These are phyloP conservation scores for Erodium moschatum DNA, from an alignment of 441 rosid species.

Conservation along the genomic window DNA sequence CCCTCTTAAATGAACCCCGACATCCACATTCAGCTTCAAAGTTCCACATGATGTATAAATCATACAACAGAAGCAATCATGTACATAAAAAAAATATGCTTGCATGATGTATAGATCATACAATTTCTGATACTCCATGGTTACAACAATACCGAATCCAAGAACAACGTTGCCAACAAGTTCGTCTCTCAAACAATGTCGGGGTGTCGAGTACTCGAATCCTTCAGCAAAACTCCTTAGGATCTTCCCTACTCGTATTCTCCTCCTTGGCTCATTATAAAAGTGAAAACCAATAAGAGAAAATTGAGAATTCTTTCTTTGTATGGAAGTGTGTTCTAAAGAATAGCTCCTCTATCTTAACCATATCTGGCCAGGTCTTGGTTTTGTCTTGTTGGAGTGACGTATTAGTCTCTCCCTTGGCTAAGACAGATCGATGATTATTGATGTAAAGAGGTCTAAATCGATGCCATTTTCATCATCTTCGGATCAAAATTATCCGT, in stretches of 20 bases:
- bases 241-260: neutral
- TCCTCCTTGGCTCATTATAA: neutral
- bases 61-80: too few species aligned
- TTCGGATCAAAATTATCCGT: slow-evolving; percentile 19
- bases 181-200: neutral
- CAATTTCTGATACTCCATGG: too few species aligned
- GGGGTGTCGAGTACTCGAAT: neutral
- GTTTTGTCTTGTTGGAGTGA: neutral
- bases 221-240: neutral
- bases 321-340: neutral
- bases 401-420: neutral
- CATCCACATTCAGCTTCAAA: too few species aligned
- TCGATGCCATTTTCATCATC: neutral
- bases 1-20: too few species aligned
- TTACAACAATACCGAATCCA: neutral
- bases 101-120: too few species aligned
- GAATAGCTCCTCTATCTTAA: neutral
- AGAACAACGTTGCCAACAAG: neutral
- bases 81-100: too few species aligned
- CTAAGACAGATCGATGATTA: neutral
- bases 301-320: neutral
- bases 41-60: too few species aligned
- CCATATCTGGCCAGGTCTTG: neutral
- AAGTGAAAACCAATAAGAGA: neutral
- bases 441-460: neutral